phyloP scores from a whole-genome alignment of 352 stramenopile genomes.

The Phytophthora meadii region DNA sequence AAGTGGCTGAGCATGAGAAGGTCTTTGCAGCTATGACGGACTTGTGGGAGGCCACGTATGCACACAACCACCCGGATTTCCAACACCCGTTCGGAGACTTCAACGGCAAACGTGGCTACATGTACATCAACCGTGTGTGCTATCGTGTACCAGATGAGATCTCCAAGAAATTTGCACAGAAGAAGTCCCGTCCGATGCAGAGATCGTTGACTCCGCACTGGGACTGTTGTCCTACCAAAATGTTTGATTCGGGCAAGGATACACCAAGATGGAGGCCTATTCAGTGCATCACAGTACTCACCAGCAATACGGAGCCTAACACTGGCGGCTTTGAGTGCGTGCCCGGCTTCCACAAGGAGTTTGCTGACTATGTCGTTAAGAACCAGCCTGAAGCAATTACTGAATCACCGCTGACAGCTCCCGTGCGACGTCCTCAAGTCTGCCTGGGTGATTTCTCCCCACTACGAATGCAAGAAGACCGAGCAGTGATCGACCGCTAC shows the following conservation, averaged over 20 bases:
- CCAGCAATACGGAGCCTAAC: slow-evolving; percentile 63
- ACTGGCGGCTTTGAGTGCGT: slow-evolving; percentile 90
- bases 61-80: slow-evolving; percentile 60
- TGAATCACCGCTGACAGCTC: slow-evolving; percentile 19
- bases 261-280: slow-evolving; percentile 87
- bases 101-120: slow-evolving; percentile 76
- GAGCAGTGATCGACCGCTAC: slow-evolving; percentile 76
- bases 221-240: slow-evolving; percentile 83
- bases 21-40: slow-evolving; percentile 87
- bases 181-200: slow-evolving; percentile 85
- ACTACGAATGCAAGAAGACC: slow-evolving; percentile 86
- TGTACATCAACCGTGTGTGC: slow-evolving; percentile 90
- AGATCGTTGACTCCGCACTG: slow-evolving; percentile 88
- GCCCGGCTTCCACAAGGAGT: slow-evolving; percentile 88
- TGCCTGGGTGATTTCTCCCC: slow-evolving; percentile 91
- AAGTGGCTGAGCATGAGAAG: slow-evolving; percentile 69
- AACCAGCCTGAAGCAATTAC: slow-evolving; percentile 21
- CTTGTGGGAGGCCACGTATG: slow-evolving; percentile 85
- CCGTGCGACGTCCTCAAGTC: slow-evolving; percentile 57
- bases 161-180: slow-evolving; percentile 62
- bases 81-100: slow-evolving; percentile 78
- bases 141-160: slow-evolving; percentile 79
- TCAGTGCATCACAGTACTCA: slow-evolving; percentile 90
- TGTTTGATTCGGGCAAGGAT: slow-evolving; percentile 78
- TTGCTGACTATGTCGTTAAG: slow-evolving; percentile 63